Percentiles rank a stretch among this genome's conserved stretches.
Evolutionary conservation across 108 stramenopile species (phyloP).

Genomic region (Aureococcus anophagefferens): DNA sequence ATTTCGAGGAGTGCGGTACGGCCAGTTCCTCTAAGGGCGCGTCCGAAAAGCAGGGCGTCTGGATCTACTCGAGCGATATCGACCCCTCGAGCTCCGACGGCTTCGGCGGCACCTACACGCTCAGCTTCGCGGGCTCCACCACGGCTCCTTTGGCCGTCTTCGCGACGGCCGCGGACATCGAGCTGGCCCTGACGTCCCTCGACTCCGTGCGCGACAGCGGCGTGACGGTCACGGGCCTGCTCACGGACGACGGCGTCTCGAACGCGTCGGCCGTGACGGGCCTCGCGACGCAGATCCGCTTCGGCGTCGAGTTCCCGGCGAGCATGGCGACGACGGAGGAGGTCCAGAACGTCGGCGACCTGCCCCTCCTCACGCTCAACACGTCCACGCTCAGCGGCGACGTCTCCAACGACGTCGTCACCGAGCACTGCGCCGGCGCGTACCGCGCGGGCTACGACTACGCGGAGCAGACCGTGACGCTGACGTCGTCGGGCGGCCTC

Average conservation of each 20-base stretch:
- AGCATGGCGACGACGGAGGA: neutral
- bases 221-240: neutral
- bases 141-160: neutral
- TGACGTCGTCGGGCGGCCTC: neutral
- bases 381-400: neutral
- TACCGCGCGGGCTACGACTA: slow-evolving; percentile 1
- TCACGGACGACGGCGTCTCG: neutral
- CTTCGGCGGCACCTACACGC: neutral
- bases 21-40: neutral
- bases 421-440: neutral
- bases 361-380: slow-evolving; percentile 2
- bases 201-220: neutral
- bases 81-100: neutral
- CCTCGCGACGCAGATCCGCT: neutral
- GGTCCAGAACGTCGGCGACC: slow-evolving; percentile 2
- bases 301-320: slow-evolving; percentile 8
- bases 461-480: slow-evolving; percentile 10
- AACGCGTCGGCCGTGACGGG: neutral
- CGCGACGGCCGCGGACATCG: slow-evolving; percentile 2
- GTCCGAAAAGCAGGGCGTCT: neutral
- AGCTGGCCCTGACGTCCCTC: neutral
- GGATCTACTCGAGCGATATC: neutral
- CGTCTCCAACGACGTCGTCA: neutral
- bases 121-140: slow-evolving; percentile 2
- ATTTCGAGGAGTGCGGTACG: neutral